Evolutionary conservation across 164 flowering plant genomes (phyloP).

Genomic region (Macadamia tetraphylla): DNA sequence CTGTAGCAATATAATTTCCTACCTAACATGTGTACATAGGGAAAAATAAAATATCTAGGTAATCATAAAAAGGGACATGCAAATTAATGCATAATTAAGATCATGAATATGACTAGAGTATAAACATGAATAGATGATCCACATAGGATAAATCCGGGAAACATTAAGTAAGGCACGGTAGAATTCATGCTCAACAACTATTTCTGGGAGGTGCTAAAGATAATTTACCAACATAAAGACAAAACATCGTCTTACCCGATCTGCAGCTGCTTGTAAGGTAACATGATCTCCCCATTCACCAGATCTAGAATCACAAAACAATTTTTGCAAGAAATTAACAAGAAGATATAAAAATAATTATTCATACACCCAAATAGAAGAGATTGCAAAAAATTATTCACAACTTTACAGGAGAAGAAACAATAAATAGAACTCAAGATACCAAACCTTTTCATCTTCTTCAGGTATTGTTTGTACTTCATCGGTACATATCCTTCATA

Average conservation of each 20-base stretch:
- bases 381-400: not conserved
- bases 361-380: no score
- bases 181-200: not conserved
- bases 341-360: not conserved
- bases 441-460: conserved; percentile 81
- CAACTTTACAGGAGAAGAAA: not conserved
- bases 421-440: conserved; percentile 3
- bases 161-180: not conserved
- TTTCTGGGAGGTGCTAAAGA: conserved; percentile 1
- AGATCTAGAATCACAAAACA: conserved; percentile 35
- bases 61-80: no score
- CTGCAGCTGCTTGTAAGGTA: conserved; percentile 96
- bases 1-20: no score
- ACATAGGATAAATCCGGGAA: not conserved
- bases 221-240: not conserved
- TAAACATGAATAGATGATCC: not conserved
- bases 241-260: conserved; percentile 44
- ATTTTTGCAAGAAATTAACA: conserved; percentile 12
- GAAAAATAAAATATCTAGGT: no score
- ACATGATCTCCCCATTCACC: conserved; percentile 99
- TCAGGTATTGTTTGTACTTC: conserved; percentile 76
- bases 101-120: no score
- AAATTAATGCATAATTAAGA: no score
- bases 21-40: no score
- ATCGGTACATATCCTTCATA: conserved; percentile 94